These are phyloP conservation scores for Zymoseptoria passerinii DNA, from an alignment of 2,329 filamentous ascomycete species.

Conservation along the genomic window DNA sequence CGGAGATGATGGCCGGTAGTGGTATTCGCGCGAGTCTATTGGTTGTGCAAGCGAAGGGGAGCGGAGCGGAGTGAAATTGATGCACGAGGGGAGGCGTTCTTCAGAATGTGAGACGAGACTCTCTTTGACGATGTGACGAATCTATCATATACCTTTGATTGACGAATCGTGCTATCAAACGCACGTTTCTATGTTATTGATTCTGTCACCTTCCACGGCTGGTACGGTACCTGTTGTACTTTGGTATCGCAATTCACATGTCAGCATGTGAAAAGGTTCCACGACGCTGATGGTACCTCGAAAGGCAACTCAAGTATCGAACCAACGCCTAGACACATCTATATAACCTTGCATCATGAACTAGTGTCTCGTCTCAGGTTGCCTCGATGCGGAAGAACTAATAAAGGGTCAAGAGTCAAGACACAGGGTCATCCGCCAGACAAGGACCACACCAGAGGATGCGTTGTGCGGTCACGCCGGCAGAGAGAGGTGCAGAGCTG, in stretches of 20 bases:
- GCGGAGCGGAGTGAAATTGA: conserved; percentile 8
- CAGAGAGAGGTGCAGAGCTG: neutral
- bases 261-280: neutral
- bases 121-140: neutral
- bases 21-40: conserved; percentile 60
- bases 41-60: conserved; percentile 54
- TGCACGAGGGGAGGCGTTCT: neutral
- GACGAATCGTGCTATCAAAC: neutral
- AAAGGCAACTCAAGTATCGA: neutral
- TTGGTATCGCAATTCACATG: neutral
- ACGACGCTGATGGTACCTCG: neutral
- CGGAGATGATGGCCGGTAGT: conserved; percentile 50
- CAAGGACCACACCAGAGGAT: neutral
- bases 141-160: neutral
- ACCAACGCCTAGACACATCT: neutral
- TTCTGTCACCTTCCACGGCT: neutral
- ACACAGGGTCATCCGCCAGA: neutral
- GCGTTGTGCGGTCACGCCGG: neutral
- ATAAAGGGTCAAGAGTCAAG: neutral
- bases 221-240: neutral
- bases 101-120: neutral
- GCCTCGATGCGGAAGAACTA: neutral
- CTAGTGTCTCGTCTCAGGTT: neutral
- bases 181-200: neutral
- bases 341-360: neutral